Evolutionary conservation across 345 rosid species (phyloP), one percentile per base, ranked within the genome.

Genomic region (Eutrema yunnanense): DNA sequence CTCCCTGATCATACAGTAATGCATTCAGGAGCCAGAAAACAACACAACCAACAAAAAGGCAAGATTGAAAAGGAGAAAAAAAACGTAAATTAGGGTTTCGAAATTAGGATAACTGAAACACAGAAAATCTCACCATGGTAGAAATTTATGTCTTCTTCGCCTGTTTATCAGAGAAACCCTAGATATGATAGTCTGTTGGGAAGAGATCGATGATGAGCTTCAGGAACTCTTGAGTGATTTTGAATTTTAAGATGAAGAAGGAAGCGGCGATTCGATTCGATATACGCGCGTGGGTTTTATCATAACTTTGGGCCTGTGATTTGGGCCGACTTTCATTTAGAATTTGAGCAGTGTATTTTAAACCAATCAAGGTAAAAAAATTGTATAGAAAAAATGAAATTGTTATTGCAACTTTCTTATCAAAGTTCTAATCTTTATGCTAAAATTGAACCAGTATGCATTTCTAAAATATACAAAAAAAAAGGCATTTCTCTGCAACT

Each of bases 1-100:
- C 89, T 16, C 72, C 83, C 96, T 75, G 36, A 60, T 40, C 29
- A 26, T 11, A 44, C 51, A 67, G n/a, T 12, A 7, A 34, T n/a
- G 36, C 54, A 62, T 51, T 52, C 58, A 75, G 36, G 34, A 58
- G 36, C 3, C 62, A 43, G 32, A 30, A 22, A 41, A 22, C 46
- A 43, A 67, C 52, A 54, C 32, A 54, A 5, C 54, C 1, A 33
- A 29, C 6, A 13, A 13, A 19, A 9, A 19, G 1, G 16, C 7
- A 19, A 6, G 13, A 30, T 30, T 30, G 26, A 22, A n/a, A 27
- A n/a, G 9, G 16, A 13, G n/a, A 10, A 4, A 27, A 27, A n/a
- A 32, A n/a, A 32, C n/a, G 3, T 37, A 1, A 40, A 62, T 27
- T 75, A 75, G 79, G 79, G 70, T 69, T 46, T 68, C 5, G 37